These are phyloP conservation scores for Phytopythium chamaehyphon DNA, from an alignment of 352 stramenopile genomes.

Conservation along the genomic window DNA sequence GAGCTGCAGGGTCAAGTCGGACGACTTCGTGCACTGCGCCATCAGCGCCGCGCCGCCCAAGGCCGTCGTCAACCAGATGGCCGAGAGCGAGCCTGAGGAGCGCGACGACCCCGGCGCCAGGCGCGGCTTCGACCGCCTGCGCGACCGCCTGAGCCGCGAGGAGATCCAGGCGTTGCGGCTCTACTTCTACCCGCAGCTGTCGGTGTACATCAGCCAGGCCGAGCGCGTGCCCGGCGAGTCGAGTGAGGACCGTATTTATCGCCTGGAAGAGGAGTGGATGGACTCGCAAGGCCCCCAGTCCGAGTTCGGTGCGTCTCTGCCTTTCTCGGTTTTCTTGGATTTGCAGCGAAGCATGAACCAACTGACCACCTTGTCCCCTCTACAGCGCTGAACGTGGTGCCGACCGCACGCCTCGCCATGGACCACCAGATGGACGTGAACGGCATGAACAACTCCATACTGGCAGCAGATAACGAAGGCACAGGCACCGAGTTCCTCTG, in stretches of 20 bases:
- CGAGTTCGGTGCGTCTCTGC: conserved; percentile 63
- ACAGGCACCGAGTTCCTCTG: conserved; percentile 86
- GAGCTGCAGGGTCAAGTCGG: conserved; percentile 70
- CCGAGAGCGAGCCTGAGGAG: conserved; percentile 46
- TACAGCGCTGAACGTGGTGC: conserved; percentile 74
- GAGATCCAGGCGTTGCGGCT: conserved; percentile 81
- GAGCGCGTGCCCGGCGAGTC: conserved; percentile 68
- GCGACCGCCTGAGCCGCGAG: conserved; percentile 77
- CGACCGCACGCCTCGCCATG: conserved; percentile 60
- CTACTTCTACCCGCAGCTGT: conserved; percentile 87
- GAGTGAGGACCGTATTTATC: conserved; percentile 86
- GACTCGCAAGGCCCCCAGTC: conserved; percentile 81
- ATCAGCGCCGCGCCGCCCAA: conserved; percentile 80
- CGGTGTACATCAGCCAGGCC: conserved; percentile 79
- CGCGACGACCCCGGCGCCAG: conserved; percentile 51
- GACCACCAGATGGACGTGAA: conserved; percentile 86
- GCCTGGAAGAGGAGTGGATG: conserved; percentile 88
- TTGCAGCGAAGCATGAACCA: neutral
- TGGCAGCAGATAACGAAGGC: conserved; percentile 85
- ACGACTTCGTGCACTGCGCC: conserved; percentile 86
- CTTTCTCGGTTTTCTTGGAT: neutral
- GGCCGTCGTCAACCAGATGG: conserved; percentile 61
- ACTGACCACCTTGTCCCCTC: neutral
- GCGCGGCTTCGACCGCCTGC: conserved; percentile 75
- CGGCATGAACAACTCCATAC: conserved; percentile 75